Evolutionary conservation across 768 basidiomycete genomes (phyloP).

Genomic region (Lactarius trivialis): DNA sequence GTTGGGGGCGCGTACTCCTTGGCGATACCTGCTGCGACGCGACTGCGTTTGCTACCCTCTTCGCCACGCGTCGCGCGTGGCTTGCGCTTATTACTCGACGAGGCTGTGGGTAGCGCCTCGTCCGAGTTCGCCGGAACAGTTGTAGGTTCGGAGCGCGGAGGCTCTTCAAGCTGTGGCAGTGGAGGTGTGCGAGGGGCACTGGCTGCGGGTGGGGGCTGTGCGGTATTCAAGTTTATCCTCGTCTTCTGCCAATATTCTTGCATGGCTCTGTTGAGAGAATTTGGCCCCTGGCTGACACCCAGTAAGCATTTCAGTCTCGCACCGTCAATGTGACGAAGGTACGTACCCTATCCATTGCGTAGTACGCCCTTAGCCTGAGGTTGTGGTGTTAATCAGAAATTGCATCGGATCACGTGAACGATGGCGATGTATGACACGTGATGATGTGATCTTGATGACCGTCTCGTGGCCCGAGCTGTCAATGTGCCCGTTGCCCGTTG

Average conservation of each 20-base stretch:
- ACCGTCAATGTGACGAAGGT: neutral
- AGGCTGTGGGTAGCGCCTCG: constrained; percentile 23
- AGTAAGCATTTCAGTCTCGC: constrained; percentile 19
- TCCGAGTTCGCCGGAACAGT: neutral
- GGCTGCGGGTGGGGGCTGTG: constrained; percentile 21
- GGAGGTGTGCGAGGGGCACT: constrained; percentile 24
- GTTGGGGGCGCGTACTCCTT: constrained; percentile 71
- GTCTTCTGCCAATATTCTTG: constrained; percentile 74
- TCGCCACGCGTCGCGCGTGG: constrained; percentile 48
- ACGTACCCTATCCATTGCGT: neutral
- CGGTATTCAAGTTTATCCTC: constrained; percentile 61
- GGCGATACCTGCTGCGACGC: constrained; percentile 31
- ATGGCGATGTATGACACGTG: no score
- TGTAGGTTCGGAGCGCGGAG: constrained; percentile 5
- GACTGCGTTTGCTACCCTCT: constrained; percentile 52
- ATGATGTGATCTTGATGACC: no score
- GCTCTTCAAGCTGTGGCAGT: constrained; percentile 14
- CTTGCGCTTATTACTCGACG: constrained; percentile 61
- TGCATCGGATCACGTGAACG: neutral
- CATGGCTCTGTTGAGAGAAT: constrained; percentile 71
- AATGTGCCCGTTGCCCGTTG: no score
- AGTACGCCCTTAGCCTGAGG: no score
- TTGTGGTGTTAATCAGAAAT: neutral
- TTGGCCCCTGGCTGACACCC: constrained; percentile 56
- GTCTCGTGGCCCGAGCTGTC: no score